Evolutionary conservation across 257 asterid species (phyloP), one percentile per base, ranked within the genome.

Genomic region (Paulownia fortunei): DNA sequence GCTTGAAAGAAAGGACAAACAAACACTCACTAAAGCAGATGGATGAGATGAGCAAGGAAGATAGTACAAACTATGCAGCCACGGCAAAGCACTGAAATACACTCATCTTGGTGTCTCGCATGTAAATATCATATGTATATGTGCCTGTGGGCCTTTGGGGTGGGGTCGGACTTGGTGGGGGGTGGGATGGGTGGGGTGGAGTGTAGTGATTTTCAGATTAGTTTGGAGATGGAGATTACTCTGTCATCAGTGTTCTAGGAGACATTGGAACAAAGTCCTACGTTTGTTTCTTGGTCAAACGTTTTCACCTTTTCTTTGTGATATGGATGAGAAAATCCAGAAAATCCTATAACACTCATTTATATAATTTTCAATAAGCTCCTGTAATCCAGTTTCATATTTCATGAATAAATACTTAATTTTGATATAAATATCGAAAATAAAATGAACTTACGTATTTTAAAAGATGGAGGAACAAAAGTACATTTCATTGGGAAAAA

Each of bases 161-260:
- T 10, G 37, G 77, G 49, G 65, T 9, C 12, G 26, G 79, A 52
- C n/a, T n/a, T 41, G 24, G 2, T 26, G 23, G 6, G 39, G 23
- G 39, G 21, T 27, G 0, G 27, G 74, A 12, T 44, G 51, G 55
- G n/a, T n/a, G n/a, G 19, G 18, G 79, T 30, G 16, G 27, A 2
- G 4, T 59, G 37, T 6, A 18, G 69, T 60, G 62, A 39, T 26
- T 19, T 27, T n/a, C 18, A 44, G 37, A 41, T 39, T 37, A 9
- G 56, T 26, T 24, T 76, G 80, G 46, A 30, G 68, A 27, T 54
- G 52, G 69, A 77, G 71, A 68, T 68, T 77, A 64, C 74, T 36
- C 24, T 61, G 54, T 30, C 60, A 60, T 60, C 54, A 6, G 41
- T 61, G 19, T 24, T 44, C 11, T 47, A 5, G 32, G 12, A 18